Percentiles rank a stretch among this genome's conserved stretches.
Evolutionary conservation across 1,139 yeast species (phyloP).

Genomic region (Martiniozyma asiatica): DNA sequence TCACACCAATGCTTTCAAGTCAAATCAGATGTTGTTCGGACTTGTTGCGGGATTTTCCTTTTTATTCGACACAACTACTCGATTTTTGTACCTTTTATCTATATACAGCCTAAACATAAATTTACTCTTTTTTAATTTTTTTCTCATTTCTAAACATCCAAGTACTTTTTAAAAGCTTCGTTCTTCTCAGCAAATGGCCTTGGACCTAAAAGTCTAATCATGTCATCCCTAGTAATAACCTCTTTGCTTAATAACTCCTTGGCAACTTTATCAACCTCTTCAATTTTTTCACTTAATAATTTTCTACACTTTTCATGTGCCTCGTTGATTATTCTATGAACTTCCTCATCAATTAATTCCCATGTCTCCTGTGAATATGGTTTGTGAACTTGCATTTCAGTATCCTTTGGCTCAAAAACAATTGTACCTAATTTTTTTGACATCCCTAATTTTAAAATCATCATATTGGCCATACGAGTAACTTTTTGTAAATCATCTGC

Average conservation of each 20-base stretch:
- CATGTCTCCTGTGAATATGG: slow-evolving; percentile 65
- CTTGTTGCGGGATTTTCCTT: slow-evolving; percentile 2
- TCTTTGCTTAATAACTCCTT: slow-evolving; percentile 56
- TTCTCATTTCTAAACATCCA: slow-evolving; percentile 20
- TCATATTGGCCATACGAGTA: slow-evolving; percentile 64
- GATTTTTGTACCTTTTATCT: background rate
- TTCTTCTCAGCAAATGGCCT: slow-evolving; percentile 69
- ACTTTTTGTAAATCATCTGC: slow-evolving; percentile 73
- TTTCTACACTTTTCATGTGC: slow-evolving; percentile 39
- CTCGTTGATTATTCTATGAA: slow-evolving; percentile 48
- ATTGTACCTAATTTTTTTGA: slow-evolving; percentile 46
- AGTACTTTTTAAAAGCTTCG: slow-evolving; percentile 70
- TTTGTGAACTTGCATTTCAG: slow-evolving; percentile 23
- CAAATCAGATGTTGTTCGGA: too few relatives aligned
- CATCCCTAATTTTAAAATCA: slow-evolving; percentile 74
- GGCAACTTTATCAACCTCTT: slow-evolving; percentile 58
- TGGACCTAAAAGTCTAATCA: slow-evolving; percentile 61
- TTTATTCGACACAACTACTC: background rate
- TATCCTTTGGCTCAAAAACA: slow-evolving; percentile 17
- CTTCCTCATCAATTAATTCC: slow-evolving; percentile 51
- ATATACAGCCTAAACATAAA: too few relatives aligned
- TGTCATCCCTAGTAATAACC: slow-evolving; percentile 70
- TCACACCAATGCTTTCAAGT: too few relatives aligned
- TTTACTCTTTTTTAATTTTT: too few relatives aligned
- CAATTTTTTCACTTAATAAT: slow-evolving; percentile 44